Conservation (phyloP, 805 yeast genomes). For the Saccharomycopsis sp. region DNA sequence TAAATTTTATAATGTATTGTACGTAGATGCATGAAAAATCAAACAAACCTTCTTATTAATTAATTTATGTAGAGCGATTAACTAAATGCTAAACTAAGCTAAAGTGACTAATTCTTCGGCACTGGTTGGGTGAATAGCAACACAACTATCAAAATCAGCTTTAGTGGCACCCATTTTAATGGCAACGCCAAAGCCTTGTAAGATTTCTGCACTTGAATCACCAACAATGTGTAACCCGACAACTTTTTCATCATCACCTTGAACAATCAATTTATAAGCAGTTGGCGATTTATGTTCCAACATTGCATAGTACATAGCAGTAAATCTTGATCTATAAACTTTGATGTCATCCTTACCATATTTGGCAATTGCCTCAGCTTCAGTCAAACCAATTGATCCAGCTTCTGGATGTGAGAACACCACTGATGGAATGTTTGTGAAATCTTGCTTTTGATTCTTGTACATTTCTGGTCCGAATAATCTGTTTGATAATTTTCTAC, state of each 20-base stretch:
- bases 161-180: conserved; percentile 99
- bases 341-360: conserved; percentile 78
- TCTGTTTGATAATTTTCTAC: conserved; percentile 88
- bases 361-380: conserved; percentile 66
- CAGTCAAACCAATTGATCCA: conserved; percentile 85
- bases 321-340: conserved; percentile 75
- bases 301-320: conserved; percentile 91
- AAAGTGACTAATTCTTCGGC: conserved; percentile 96
- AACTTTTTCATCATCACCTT: conserved; percentile 82
- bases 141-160: conserved; percentile 89
- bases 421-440: conserved; percentile 84
- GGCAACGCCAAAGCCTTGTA: conserved; percentile 98
- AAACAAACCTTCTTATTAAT: neutral
- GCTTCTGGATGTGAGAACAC: conserved; percentile 98
- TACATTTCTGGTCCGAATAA: conserved; percentile 74
- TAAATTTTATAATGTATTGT: conserved; percentile 1
- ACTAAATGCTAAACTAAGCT: conserved; percentile 28
- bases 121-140: conserved; percentile 97
- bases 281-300: conserved; percentile 76
- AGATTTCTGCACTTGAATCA: conserved; percentile 81
- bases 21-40: neutral
- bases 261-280: conserved; percentile 71
- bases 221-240: conserved; percentile 95
- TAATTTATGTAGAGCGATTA: neutral
- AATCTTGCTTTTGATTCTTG: conserved; percentile 76